A percentile compares a stretch with the other conserved stretches of the same genome.
Evolutionary conservation across 2,329 filamentous ascomycete species (phyloP).

Genomic region (Fusarium sp.): DNA sequence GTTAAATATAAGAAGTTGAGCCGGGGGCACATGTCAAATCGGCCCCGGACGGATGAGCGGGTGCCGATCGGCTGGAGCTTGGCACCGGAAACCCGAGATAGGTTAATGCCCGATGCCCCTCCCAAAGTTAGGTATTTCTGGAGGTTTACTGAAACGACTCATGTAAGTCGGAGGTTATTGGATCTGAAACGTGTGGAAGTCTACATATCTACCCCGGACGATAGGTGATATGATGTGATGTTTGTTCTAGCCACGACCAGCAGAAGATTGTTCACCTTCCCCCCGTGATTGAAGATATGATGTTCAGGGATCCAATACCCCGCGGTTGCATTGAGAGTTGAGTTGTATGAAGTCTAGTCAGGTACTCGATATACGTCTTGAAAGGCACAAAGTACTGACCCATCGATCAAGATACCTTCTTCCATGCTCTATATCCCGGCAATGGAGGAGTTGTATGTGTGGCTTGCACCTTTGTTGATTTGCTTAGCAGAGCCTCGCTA

Average conservation of each 20-base stretch:
- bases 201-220: not conserved
- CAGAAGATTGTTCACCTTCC: not conserved
- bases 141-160: constrained; percentile 13
- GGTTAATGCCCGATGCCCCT: constrained; percentile 26
- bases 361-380: not conserved
- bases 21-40: constrained; percentile 38
- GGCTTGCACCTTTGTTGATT: not conserved
- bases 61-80: constrained; percentile 41
- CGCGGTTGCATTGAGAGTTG: constrained; percentile 16
- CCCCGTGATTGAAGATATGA: not conserved
- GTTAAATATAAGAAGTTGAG: constrained; percentile 11
- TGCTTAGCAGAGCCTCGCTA: not conserved
- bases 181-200: not conserved
- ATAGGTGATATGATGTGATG: constrained; percentile 7
- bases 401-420: too few species aligned
- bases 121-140: not conserved
- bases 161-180: not conserved
- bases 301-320: constrained; percentile 18
- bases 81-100: constrained; percentile 24
- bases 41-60: constrained; percentile 41
- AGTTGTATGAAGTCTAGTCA: not conserved
- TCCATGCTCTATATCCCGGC: too few species aligned
- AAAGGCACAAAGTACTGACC: not conserved
- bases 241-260: not conserved
- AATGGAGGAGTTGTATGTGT: not conserved